These are phyloP conservation scores for Monosporozyma unispora DNA, from an alignment of 805 yeast species.

Conservation along the genomic window DNA sequence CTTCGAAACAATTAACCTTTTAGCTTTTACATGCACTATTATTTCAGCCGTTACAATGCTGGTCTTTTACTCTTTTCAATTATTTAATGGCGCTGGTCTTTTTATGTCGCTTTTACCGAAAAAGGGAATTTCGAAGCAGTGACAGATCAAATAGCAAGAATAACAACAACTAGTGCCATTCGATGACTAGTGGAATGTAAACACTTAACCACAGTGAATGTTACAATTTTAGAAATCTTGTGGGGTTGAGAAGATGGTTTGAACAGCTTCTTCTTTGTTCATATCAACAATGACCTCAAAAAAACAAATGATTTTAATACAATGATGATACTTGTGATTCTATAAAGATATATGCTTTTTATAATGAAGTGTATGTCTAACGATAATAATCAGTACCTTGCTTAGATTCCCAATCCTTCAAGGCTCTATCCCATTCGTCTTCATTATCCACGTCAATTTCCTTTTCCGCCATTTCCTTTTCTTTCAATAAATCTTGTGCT, in stretches of 20 bases:
- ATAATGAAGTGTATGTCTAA: slow-evolving; percentile 8
- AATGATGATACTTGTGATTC: neutral
- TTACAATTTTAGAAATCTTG: neutral
- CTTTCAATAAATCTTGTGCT: slow-evolving; percentile 34
- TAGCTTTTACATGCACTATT: neutral
- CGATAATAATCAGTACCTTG: slow-evolving; percentile 26
- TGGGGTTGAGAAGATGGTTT: neutral
- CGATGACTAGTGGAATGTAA: neutral
- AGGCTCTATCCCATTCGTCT: slow-evolving; percentile 62
- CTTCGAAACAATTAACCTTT: neutral
- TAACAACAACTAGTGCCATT: neutral
- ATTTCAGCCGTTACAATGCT: neutral
- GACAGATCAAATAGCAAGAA: neutral
- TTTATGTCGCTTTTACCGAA: neutral
- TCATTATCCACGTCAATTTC: slow-evolving; percentile 51
- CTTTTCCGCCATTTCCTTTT: slow-evolving; percentile 33
- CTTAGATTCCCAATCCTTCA: slow-evolving; percentile 48
- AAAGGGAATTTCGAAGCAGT: neutral
- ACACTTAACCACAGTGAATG: neutral
- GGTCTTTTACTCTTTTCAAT: neutral
- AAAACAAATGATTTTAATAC: neutral
- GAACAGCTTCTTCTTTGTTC: neutral
- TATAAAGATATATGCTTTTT: neutral
- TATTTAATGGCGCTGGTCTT: neutral
- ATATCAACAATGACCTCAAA: neutral